Evolutionary conservation across 192 early-diverging fungal genomes (phyloP).

Genomic region (Coemansia sp.): DNA sequence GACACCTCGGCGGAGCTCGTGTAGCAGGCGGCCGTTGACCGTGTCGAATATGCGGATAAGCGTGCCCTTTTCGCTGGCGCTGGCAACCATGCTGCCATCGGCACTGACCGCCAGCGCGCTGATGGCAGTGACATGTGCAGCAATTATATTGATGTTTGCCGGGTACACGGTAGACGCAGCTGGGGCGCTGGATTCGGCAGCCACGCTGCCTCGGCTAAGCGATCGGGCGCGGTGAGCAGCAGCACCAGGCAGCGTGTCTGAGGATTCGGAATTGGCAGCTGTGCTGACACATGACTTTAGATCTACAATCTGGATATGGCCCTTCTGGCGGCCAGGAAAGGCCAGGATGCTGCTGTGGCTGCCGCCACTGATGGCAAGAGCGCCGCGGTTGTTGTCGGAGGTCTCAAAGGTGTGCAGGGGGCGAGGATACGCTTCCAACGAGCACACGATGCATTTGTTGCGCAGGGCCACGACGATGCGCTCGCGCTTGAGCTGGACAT

Average conservation of each 20-base stretch:
- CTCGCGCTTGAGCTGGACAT: constrained; percentile 73
- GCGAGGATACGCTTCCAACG: constrained; percentile 66
- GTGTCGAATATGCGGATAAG: constrained; percentile 87
- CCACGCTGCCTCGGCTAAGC: constrained; percentile 40
- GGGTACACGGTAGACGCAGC: constrained; percentile 42
- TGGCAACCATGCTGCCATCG: constrained; percentile 77
- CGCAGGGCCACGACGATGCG: constrained; percentile 73
- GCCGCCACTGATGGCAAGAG: constrained; percentile 67
- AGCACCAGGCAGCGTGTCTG: neutral
- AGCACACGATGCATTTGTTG: constrained; percentile 81
- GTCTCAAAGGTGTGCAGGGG: constrained; percentile 82
- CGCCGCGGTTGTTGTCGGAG: constrained; percentile 69
- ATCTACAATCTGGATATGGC: constrained; percentile 84
- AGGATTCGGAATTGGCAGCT: constrained; percentile 9
- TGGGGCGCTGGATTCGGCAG: constrained; percentile 28
- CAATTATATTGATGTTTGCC: constrained; percentile 72
- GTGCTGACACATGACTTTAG: constrained; percentile 58
- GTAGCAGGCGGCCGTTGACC: constrained; percentile 63
- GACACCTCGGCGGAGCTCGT: constrained; percentile 85
- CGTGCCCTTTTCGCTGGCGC: constrained; percentile 87
- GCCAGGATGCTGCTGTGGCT: constrained; percentile 69
- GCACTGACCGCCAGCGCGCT: constrained; percentile 75
- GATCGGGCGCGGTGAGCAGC: constrained; percentile 30
- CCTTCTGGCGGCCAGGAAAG: constrained; percentile 78
- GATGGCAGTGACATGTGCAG: constrained; percentile 76